Percentiles rank a stretch among this genome's conserved stretches.
Conservation (phyloP, 306 rosid genomes). For the Crotalaria pallida region DNA sequence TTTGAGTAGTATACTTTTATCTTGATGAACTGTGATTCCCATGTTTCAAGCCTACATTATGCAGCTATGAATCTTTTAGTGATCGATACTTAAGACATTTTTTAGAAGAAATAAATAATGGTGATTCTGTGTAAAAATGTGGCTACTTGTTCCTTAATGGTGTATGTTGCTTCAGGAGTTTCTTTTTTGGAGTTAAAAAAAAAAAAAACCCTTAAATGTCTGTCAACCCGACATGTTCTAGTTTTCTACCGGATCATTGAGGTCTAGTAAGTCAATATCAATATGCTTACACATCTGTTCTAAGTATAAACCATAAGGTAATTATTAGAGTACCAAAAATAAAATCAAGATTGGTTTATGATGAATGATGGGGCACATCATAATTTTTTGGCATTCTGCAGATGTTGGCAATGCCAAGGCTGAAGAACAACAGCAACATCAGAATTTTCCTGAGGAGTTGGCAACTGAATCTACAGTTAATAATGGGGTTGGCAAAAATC, state of each 20-base stretch:
- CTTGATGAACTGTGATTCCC: background rate
- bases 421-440: constrained; percentile 79
- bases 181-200: background rate
- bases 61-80: background rate
- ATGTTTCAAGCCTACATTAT: background rate
- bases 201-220: background rate
- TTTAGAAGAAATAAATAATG: constrained; percentile 5
- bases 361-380: background rate
- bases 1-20: background rate
- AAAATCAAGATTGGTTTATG: constrained; percentile 8
- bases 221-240: background rate
- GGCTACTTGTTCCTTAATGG: background rate
- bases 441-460: constrained; percentile 61
- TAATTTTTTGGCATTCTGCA: constrained; percentile 33
- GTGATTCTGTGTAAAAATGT: background rate
- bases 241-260: background rate
- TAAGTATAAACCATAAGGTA: background rate
- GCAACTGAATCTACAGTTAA: constrained; percentile 45
- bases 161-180: background rate
- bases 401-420: constrained; percentile 55
- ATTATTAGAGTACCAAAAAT: background rate
- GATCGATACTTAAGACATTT: background rate
- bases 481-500: constrained; percentile 70
- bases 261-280: background rate
- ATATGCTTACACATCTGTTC: background rate